A percentile compares a stretch with the other conserved stretches of the same genome.
Evolutionary conservation across 179 eudicot species (phyloP).

Genomic region (Corrigiola litoralis): DNA sequence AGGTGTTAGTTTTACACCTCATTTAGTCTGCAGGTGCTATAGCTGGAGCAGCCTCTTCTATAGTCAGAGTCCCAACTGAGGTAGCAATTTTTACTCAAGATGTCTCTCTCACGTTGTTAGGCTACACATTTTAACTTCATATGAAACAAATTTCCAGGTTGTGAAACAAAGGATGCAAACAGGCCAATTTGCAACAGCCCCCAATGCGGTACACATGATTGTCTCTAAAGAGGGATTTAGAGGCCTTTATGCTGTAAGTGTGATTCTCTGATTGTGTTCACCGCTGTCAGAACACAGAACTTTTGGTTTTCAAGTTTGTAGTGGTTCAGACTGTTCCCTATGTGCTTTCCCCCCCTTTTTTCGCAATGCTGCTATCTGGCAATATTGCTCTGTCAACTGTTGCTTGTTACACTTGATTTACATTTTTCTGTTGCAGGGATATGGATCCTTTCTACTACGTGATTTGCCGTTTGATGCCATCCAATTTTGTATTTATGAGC

Average conservation of each 20-base stretch:
- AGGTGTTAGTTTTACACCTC: slow-evolving; percentile 20
- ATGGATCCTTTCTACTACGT: slow-evolving; percentile 85
- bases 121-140: slow-evolving; percentile 11
- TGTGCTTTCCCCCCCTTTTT: background rate
- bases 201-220: slow-evolving; percentile 65
- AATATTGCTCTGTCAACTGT: background rate
- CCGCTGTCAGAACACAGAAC: background rate
- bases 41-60: slow-evolving; percentile 88
- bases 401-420: background rate
- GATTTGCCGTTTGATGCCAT: slow-evolving; percentile 96
- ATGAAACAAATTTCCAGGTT: slow-evolving; percentile 44
- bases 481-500: slow-evolving; percentile 94
- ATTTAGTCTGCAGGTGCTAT: slow-evolving; percentile 86
- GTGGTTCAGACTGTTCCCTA: background rate
- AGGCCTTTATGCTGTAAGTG: slow-evolving; percentile 81
- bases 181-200: slow-evolving; percentile 76
- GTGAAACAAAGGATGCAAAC: slow-evolving; percentile 95
- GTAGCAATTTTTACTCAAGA: slow-evolving; percentile 25
- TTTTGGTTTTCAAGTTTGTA: background rate
- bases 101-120: background rate
- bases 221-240: slow-evolving; percentile 76
- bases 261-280: slow-evolving; percentile 2
- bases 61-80: slow-evolving; percentile 89
- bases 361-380: background rate
- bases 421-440: slow-evolving; percentile 51